Evolutionary conservation across 2,329 filamentous ascomycete species (phyloP), one percentile per base, ranked within the genome.

Genomic region (Aspergillus awamori): DNA sequence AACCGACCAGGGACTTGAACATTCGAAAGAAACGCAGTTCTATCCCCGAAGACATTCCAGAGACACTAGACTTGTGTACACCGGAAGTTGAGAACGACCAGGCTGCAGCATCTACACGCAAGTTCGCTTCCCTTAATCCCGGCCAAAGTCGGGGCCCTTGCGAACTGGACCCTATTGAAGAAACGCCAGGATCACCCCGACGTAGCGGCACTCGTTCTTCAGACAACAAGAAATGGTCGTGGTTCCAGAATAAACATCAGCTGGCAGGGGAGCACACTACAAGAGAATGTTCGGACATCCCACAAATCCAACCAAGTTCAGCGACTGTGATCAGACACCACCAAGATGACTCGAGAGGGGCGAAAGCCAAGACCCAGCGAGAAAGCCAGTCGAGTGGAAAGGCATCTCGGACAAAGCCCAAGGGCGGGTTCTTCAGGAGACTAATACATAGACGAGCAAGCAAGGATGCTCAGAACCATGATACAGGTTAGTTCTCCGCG

Each of bases 351-450:
- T 62, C 67, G 2, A 20, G 65, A 24, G 57, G 63, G 48, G 58
- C 60, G 8, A 53, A 59, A 7, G 33, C 38, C 30, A 8, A 55
- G 20, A 4, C 54, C 55, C 1, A 33, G 8, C 22, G 63, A 36
- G 60, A 58, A 15, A 28, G n/a, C 24, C 5, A 30, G 26, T 33
- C 15, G 39, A 33, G 7, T 24, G 60, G 20, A 28, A 65, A 53
- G 53, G 53, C 8, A 57, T 57, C 69, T 1, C 68, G 57, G 10
- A 70, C 63, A 41, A 70, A 71, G 55, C 64, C 60, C 4, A 82
- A 82, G 58, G 76, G 73, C 30, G 80, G 82, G 6, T 80, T 86
- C 61, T 76, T 84, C 47, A 83, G 81, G 62, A 79, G 84, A 56
- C 81, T 87, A 55, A 79, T 83, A 47, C 83, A 81, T 67, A 83